These are phyloP conservation scores for Westerdykella aurantiaca DNA, from an alignment of 2,329 filamentous ascomycete genomes.

Conservation along the genomic window DNA sequence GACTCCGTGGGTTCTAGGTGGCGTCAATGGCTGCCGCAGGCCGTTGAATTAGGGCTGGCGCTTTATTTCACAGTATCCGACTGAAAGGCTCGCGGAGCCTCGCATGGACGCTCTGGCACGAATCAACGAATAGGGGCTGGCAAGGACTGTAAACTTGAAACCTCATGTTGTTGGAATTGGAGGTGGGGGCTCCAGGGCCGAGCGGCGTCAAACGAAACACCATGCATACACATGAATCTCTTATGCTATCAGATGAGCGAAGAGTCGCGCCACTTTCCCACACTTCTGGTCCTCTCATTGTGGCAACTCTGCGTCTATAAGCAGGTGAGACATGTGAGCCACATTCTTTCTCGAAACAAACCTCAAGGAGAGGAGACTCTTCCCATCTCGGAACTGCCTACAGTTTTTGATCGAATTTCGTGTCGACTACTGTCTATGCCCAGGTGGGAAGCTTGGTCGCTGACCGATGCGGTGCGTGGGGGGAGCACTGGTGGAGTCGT, in stretches of 20 bases:
- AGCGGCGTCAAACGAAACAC: constrained; percentile 1
- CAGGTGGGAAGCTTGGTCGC: no score
- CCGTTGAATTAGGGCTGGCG: constrained; percentile 11
- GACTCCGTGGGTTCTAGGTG: constrained; percentile 9
- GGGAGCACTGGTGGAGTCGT: no score
- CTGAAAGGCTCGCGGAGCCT: neutral
- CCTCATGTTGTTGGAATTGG: neutral
- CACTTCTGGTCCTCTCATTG: neutral
- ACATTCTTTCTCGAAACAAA: neutral
- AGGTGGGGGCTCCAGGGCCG: neutral
- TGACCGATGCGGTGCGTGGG: no score
- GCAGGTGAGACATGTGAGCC: neutral
- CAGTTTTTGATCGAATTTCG: neutral
- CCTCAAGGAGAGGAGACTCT: no score
- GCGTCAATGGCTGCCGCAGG: constrained; percentile 13
- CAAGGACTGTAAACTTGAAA: neutral
- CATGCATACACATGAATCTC: neutral
- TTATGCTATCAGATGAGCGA: neutral
- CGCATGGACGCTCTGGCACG: neutral
- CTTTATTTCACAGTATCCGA: constrained; percentile 2
- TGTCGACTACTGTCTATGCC: neutral
- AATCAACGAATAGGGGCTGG: neutral
- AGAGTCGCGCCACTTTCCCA: neutral
- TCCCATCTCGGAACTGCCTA: neutral
- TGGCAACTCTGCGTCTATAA: neutral